Percentiles rank a stretch among this genome's conserved stretches.
Evolutionary conservation across 2,329 filamentous ascomycete genomes (phyloP).

Genomic region (Monascus ruber): DNA sequence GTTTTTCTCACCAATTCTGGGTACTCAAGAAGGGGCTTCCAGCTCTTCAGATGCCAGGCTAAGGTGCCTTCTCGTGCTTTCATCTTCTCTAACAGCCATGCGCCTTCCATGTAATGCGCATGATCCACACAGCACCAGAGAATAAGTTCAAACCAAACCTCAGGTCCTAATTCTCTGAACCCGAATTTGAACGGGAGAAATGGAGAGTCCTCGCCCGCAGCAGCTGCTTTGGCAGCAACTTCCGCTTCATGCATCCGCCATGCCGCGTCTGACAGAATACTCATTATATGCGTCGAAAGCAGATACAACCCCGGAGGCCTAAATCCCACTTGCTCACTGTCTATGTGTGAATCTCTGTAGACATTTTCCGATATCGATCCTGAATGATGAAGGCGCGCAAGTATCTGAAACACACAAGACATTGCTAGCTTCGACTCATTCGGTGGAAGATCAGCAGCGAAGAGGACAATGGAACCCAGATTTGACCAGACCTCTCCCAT

Average conservation of each 20-base stretch:
- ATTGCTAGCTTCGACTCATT: conserved; percentile 29
- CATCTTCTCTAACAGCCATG: conserved; percentile 28
- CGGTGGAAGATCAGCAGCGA: conserved; percentile 24
- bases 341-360: conserved; percentile 27
- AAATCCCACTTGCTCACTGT: conserved; percentile 18
- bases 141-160: conserved; percentile 40
- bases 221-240: conserved; percentile 23
- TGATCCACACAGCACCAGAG: conserved; percentile 41
- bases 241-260: conserved; percentile 32
- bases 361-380: conserved; percentile 32
- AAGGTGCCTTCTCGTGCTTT: conserved; percentile 11
- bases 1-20: conserved; percentile 19
- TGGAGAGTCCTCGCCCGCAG: conserved; percentile 27
- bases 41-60: conserved; percentile 33
- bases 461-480: conserved; percentile 30
- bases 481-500: conserved; percentile 30
- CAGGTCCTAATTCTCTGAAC: conserved; percentile 33
- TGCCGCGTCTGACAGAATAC: conserved; percentile 35
- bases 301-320: conserved; percentile 35
- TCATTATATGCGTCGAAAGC: conserved; percentile 35
- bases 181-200: conserved; percentile 29
- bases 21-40: conserved; percentile 20
- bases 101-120: conserved; percentile 30
- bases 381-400: conserved; percentile 36
- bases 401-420: conserved; percentile 32